Base-by-base conservation (phyloP, 2,329 filamentous ascomycete genomes). In the Sclerotinia borealis region DNA sequence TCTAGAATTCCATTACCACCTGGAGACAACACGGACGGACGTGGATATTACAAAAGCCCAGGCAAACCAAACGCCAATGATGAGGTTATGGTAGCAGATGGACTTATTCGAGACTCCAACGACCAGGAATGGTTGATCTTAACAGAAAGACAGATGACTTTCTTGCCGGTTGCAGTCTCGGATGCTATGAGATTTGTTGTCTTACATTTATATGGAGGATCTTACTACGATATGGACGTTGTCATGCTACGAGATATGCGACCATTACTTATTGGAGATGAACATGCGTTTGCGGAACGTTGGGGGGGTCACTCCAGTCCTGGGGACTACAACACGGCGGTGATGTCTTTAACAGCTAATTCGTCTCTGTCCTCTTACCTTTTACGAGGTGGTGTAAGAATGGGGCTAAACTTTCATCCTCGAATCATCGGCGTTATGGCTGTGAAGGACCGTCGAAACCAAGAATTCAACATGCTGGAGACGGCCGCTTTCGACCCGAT, bases 371-470 rank as follows among this genome's bases (percentile, higher is more conserved):
- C 81, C 0, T 81, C 80, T 0, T 83, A 84, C 66, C 75, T 84
- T 2, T 75, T 84, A 25, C 79, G 81, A 47, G 82, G 82, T 39
- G 82, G 81, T 37, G 81, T 84, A 11, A 76, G 82, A 55, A 84
- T 84, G 82, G 81, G 81, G 3, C 76, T 84, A 65, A 84, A 84
- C 65, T 84, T 83, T 71, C 82, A 84, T 63, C 82, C 82, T 1
- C 76, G 80, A 22, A 78, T 84, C 6, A 77, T 84, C 29, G 81
- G 82, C 3, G 78, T 81, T 52, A 83, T 84, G 80, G 79, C 81
- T 3, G 82, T 81, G 75, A 83, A 83, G 68, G 82, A 84, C 64
- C 77, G 77, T 4, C 77, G 80, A 52, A 81, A 82, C 62, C 77
- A 78, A 5, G 81, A 84, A 63, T 79, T 83, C 59, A 75, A 79